Evolutionary conservation across 2,329 filamentous ascomycete genomes (phyloP).

Genomic region (Cladosporium sp.): DNA sequence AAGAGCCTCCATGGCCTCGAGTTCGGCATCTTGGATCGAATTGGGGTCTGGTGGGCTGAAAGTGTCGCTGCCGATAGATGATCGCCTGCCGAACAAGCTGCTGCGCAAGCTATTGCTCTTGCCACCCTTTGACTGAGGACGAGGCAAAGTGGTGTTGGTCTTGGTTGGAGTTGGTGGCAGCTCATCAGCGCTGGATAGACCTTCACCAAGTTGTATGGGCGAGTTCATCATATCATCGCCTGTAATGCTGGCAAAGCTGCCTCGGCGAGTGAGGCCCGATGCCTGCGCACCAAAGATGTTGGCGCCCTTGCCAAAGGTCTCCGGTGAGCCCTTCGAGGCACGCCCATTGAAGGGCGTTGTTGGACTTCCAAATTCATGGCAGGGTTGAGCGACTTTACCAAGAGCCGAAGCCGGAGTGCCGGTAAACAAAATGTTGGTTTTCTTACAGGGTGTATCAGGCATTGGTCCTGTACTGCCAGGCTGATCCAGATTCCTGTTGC

Average conservation of each 20-base stretch:
- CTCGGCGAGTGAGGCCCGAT: constrained; percentile 52
- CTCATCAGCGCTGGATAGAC: constrained; percentile 65
- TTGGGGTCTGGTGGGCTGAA: constrained; percentile 43
- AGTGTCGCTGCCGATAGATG: constrained; percentile 48
- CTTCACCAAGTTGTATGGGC: constrained; percentile 55
- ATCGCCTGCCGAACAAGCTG: constrained; percentile 50
- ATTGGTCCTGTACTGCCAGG: constrained; percentile 63
- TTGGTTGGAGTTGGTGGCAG: constrained; percentile 95
- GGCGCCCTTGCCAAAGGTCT: constrained; percentile 65
- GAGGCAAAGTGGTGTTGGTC: constrained; percentile 43
- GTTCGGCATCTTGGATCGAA: constrained; percentile 21
- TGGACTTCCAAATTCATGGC: constrained; percentile 75
- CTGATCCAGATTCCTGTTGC: constrained; percentile 75
- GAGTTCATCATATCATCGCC: constrained; percentile 69
- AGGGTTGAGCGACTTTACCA: constrained; percentile 61
- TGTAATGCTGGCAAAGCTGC: constrained; percentile 79
- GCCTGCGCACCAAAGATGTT: constrained; percentile 62
- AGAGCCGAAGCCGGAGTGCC: constrained; percentile 54
- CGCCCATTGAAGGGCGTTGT: constrained; percentile 76
- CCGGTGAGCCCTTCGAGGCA: constrained; percentile 61
- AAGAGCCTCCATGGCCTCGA: constrained; percentile 1
- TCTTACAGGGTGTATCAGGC: constrained; percentile 96
- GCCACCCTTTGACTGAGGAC: constrained; percentile 47
- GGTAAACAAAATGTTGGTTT: constrained; percentile 52
- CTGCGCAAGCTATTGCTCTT: constrained; percentile 54